A percentile compares a stretch with the other conserved stretches of the same genome.
Conservation (phyloP, 2,329 filamentous ascomycete genomes). For the Aspergillus tubingensis region DNA sequence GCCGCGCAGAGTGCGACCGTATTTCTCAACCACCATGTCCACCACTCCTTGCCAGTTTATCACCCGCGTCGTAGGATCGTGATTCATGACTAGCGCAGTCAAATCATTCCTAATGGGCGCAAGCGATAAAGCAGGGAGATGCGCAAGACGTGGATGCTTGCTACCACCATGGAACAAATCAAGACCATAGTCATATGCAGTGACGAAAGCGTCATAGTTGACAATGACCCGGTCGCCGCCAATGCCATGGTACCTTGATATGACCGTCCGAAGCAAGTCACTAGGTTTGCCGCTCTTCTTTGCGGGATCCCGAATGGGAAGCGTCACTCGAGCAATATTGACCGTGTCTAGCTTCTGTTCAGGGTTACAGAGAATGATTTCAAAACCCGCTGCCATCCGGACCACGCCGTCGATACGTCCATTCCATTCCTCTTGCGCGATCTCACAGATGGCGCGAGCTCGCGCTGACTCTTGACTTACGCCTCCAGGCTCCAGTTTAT, state of each 20-base stretch:
- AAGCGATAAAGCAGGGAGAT: background rate
- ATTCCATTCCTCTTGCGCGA: background rate
- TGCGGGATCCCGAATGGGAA: background rate
- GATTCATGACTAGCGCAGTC: background rate
- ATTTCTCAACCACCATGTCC: slow-evolving; percentile 1
- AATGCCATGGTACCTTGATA: background rate
- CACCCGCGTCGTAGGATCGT: background rate
- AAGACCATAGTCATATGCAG: background rate
- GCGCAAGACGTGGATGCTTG: background rate
- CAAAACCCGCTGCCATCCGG: background rate
- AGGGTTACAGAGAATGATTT: background rate
- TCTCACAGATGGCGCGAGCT: background rate
- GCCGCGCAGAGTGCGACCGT: background rate
- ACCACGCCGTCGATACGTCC: background rate
- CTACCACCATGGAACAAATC: background rate
- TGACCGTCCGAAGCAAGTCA: background rate
- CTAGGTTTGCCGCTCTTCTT: background rate
- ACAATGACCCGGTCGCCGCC: background rate
- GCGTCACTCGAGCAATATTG: background rate
- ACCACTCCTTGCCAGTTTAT: background rate
- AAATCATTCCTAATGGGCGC: background rate
- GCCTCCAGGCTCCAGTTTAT: background rate
- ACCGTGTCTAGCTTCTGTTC: background rate
- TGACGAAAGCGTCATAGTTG: background rate
- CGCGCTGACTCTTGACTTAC: background rate